A percentile compares a stretch with the other conserved stretches of the same genome.
phyloP scores from a whole-genome alignment of 352 stramenopile species.

The Phytophthora capsici region DNA sequence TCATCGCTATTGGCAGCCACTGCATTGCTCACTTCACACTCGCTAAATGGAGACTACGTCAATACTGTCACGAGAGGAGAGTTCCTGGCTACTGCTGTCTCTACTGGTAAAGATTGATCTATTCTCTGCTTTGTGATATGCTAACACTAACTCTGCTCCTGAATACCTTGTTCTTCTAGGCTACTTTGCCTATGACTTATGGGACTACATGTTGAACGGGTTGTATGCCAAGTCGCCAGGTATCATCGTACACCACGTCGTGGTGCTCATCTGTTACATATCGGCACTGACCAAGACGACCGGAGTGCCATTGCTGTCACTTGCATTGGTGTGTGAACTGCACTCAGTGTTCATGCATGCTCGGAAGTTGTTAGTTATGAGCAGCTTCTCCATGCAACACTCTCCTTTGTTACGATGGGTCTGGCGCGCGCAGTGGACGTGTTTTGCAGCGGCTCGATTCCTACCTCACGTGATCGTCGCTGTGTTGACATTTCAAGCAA shows the following conservation, averaged over 20 bases:
- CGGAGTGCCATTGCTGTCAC: conserved; percentile 71
- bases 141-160: neutral
- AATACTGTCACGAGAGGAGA: conserved; percentile 44
- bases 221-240: conserved; percentile 76
- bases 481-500: conserved; percentile 52
- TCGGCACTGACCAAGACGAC: conserved; percentile 76
- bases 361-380: conserved; percentile 80
- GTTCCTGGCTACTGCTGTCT: conserved; percentile 68
- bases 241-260: conserved; percentile 77
- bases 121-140: neutral
- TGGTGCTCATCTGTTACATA: conserved; percentile 85
- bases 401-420: conserved; percentile 47
- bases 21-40: conserved; percentile 60
- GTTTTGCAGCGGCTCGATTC: conserved; percentile 53
- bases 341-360: conserved; percentile 82
- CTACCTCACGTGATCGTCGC: conserved; percentile 54
- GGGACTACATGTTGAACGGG: conserved; percentile 75
- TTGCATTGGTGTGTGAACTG: conserved; percentile 79
- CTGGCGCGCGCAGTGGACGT: conserved; percentile 64
- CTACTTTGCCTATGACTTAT: conserved; percentile 87
- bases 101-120: conserved; percentile 51
- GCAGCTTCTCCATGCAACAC: conserved; percentile 39
- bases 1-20: conserved; percentile 64
- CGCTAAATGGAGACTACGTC: conserved; percentile 49
- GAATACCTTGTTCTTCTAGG: conserved; percentile 26